These are phyloP conservation scores for Saraca asoca DNA, from an alignment of 331 rosid species.

Conservation along the genomic window DNA sequence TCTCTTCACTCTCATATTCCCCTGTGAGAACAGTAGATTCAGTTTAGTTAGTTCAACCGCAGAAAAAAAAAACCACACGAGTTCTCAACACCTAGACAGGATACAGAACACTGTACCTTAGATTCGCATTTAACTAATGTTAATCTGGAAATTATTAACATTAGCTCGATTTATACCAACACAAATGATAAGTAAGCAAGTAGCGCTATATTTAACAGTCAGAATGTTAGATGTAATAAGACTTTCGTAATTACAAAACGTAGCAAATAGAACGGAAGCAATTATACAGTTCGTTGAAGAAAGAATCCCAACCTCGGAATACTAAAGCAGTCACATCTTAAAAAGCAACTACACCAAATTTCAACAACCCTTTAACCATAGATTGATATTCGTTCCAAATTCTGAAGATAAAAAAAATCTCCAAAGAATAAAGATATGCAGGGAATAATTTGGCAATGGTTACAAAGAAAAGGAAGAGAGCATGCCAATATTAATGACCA, in stretches of 20 bases:
- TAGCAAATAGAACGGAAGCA: slow-evolving; percentile 23
- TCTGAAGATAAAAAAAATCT: background rate
- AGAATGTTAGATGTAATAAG: background rate
- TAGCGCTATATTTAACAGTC: slow-evolving; percentile 23
- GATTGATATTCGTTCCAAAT: slow-evolving; percentile 20
- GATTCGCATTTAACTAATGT: background rate
- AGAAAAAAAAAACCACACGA: background rate
- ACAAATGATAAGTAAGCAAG: background rate
- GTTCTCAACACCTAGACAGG: too few species aligned
- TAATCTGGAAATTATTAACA: background rate
- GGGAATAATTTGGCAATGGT: background rate
- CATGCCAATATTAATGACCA: background rate
- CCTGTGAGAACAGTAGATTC: slow-evolving; percentile 36
- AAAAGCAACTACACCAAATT: slow-evolving; percentile 29
- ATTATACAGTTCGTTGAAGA: slow-evolving; percentile 13
- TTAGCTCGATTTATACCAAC: background rate
- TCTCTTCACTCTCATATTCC: slow-evolving; percentile 28
- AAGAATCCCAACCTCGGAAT: slow-evolving; percentile 27
- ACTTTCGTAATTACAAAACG: slow-evolving; percentile 9
- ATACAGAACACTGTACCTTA: slow-evolving; percentile 2
- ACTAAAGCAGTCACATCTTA: background rate
- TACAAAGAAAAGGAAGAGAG: background rate
- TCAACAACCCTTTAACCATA: slow-evolving; percentile 9
- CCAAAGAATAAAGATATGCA: background rate
- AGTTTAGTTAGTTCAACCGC: slow-evolving; percentile 10